phyloP scores from a whole-genome alignment of 1,284 basidiomycete species.

The Rhodotorula sp. region DNA sequence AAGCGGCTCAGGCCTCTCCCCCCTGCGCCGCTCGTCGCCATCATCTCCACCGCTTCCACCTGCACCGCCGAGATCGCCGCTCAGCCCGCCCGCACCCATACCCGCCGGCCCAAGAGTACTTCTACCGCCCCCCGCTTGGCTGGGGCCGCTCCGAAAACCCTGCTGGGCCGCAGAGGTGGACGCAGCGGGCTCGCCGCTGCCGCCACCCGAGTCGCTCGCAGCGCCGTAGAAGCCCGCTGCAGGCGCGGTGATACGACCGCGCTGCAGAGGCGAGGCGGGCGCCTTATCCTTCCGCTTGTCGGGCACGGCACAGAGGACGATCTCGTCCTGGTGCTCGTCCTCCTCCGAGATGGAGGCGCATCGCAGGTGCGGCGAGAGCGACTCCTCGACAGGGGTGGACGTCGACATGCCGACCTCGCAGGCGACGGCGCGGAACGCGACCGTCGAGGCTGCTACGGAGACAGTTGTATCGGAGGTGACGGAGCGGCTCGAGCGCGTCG shows the following conservation, averaged over 20 bases:
- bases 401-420: slow-evolving; percentile 20
- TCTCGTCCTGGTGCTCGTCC: background rate
- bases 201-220: background rate
- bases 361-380: background rate
- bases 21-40: background rate
- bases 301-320: slow-evolving; percentile 3
- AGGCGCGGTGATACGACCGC: background rate
- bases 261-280: background rate
- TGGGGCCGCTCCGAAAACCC: slow-evolving; percentile 23
- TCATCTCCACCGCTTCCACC: slow-evolving; percentile 6
- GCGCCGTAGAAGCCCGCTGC: slow-evolving; percentile 6
- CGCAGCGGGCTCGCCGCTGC: background rate
- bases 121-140: slow-evolving; percentile 17
- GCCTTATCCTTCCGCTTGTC: background rate
- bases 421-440: slow-evolving; percentile 1
- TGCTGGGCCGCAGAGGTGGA: background rate
- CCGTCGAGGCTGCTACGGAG: background rate
- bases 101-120: background rate
- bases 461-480: background rate
- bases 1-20: background rate
- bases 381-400: slow-evolving; percentile 25
- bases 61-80: background rate
- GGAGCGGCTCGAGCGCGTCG: background rate
- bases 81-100: background rate
- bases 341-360: background rate